Evolutionary conservation across 108 stramenopile species (phyloP).

Genomic region (Nannochloropsis granulata): DNA sequence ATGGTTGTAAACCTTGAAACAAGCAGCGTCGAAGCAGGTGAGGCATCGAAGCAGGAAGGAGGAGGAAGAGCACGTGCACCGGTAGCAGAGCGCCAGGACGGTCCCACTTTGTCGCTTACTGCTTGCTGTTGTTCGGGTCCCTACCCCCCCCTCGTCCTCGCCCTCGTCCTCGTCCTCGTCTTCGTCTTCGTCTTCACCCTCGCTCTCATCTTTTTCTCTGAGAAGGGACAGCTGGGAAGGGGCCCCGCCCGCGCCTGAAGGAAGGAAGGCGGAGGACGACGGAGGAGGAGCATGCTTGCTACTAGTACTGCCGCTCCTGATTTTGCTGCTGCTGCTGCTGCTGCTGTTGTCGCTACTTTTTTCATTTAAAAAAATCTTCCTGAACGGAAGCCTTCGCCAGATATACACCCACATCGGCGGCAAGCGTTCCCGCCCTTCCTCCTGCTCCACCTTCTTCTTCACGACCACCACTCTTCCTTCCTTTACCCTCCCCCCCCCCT

Average conservation of each 20-base stretch:
- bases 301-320: neutral
- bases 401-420: neutral
- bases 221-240: neutral
- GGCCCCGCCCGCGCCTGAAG: neutral
- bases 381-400: neutral
- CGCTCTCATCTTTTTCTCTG: neutral
- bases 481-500: neutral
- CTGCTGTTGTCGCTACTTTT: no score
- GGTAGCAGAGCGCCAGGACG: neutral
- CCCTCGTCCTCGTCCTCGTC: neutral
- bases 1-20: neutral
- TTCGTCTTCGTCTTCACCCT: neutral
- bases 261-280: neutral
- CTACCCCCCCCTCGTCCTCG: neutral
- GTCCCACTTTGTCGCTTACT: neutral
- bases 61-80: neutral
- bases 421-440: neutral
- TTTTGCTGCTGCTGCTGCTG: no score
- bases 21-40: neutral
- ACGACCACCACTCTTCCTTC: neutral
- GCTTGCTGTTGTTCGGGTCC: neutral
- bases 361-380: no score
- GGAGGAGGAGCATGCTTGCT: neutral
- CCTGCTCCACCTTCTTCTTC: neutral
- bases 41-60: neutral